Conservation (phyloP, 306 rosid genomes). For the Cicer judaicum region DNA sequence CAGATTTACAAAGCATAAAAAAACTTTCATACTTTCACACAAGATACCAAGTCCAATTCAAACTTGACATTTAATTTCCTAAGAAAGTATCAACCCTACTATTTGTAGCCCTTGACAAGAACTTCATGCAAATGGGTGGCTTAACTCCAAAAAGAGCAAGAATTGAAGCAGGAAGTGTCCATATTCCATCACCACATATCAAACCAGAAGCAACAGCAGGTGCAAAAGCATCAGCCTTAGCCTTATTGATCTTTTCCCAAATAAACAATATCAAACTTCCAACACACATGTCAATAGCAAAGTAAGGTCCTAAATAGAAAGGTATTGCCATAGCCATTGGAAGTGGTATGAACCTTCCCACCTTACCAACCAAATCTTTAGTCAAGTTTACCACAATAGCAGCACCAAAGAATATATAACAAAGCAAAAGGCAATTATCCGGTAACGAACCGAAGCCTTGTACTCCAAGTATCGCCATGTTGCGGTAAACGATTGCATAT, state of each 20-base stretch:
- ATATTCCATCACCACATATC: conserved; percentile 66
- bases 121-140: conserved; percentile 68
- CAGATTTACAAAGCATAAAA: conserved; percentile 45
- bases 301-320: conserved; percentile 58
- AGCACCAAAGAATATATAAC: conserved; percentile 50
- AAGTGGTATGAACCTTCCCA: conserved; percentile 55
- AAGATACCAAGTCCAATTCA: conserved; percentile 27
- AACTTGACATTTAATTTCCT: conserved; percentile 43
- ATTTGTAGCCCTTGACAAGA: conserved; percentile 57
- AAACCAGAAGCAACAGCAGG: conserved; percentile 66
- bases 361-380: conserved; percentile 51
- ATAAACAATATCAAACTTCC: conserved; percentile 57
- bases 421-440: conserved; percentile 52
- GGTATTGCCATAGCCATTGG: conserved; percentile 70
- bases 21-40: conserved; percentile 20
- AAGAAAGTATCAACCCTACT: conserved; percentile 43
- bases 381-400: conserved; percentile 48
- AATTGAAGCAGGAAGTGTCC: conserved; percentile 60
- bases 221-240: conserved; percentile 58
- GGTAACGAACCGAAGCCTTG: conserved; percentile 55
- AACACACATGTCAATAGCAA: conserved; percentile 63
- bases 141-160: conserved; percentile 58
- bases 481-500: conserved; percentile 49
- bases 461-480: conserved; percentile 56
- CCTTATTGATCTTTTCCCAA: conserved; percentile 52